Evolutionary conservation across 768 basidiomycete species (phyloP).

Genomic region (Xerocomus brunneocitrinus): DNA sequence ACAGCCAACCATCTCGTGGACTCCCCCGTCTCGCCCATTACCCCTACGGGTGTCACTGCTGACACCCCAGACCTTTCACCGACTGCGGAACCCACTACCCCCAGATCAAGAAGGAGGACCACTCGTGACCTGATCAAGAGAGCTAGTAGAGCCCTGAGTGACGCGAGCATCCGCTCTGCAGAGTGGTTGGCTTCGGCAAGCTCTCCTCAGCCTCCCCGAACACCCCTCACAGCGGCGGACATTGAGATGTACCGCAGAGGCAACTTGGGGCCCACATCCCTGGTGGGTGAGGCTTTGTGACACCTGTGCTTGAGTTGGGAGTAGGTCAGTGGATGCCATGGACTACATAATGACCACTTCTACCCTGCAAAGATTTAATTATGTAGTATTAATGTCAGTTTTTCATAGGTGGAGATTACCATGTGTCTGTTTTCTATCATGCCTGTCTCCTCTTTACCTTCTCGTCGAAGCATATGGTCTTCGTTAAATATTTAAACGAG

Average conservation of each 20-base stretch:
- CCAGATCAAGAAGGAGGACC: slow-evolving; percentile 10
- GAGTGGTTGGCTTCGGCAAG: slow-evolving; percentile 28
- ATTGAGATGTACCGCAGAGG: slow-evolving; percentile 28
- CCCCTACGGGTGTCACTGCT: slow-evolving; percentile 3
- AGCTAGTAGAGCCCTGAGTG: slow-evolving; percentile 22
- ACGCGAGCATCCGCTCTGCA: slow-evolving; percentile 28
- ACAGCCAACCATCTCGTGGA: not conserved
- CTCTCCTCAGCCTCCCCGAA: slow-evolving; percentile 6
- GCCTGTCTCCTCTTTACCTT: not conserved
- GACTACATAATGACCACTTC: not conserved
- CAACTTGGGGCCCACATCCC: not conserved
- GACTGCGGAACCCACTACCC: slow-evolving; percentile 3
- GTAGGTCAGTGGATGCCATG: slow-evolving; percentile 20
- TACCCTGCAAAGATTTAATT: not conserved
- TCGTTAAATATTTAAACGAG: slow-evolving; percentile 5
- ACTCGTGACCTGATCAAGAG: slow-evolving; percentile 16
- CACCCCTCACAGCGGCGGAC: slow-evolving; percentile 16
- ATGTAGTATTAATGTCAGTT: slow-evolving; percentile 13
- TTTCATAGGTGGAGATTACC: slow-evolving; percentile 3
- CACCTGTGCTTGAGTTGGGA: slow-evolving; percentile 10
- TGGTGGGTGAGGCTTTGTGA: not conserved
- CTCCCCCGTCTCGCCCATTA: slow-evolving; percentile 6
- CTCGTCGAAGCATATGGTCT: not conserved
- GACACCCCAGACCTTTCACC: not conserved
- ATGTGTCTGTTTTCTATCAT: not conserved